Base-by-base conservation (phyloP, 345 rosid genomes). In the Salix arbutifolia region DNA sequence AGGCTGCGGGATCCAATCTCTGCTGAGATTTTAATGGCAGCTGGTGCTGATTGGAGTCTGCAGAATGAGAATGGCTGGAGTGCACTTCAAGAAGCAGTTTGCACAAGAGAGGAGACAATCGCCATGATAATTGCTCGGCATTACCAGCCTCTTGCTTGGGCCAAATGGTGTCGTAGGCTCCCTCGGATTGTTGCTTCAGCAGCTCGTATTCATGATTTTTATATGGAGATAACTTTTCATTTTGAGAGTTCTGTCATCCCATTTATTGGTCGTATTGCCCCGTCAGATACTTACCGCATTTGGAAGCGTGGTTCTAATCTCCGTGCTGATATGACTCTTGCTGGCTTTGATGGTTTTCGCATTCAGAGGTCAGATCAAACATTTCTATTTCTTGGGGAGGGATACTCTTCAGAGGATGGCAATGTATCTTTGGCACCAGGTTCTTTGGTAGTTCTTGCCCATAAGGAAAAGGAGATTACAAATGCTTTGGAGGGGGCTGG, bases 11-110 rank as follows among this genome's bases (percentile, higher is more conserved):
- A 96, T 25, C 93, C 89, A 4, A 77, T 82, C 19, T 88, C 97
- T 6, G 97, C 97, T 1, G 98, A 96, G 86, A 90, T 96, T 80
- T 70, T 96, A 79, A 92, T 94, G 98, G 83, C 90, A 0, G 93
- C 97, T 38, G 98, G 98, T 72, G 99, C 97, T 1, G 99, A 96
- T 84, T 94, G 98, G 99, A 94, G 97, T 77, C 87, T 96, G 76
- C 99, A 94, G 84, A 96, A 96, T 81, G 99, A 96, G 84, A 89
- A 93, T 79, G 99, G 99, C 48, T 96, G 99, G 99, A 96, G 97
- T 77, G 99, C 98, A 18, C 86, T 96, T 69, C 98, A 96, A 80
- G 99, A 96, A 88, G 98, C 99, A 0, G 97, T 96, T n/a, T 96
- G 99, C 83, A 90, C 94, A 30, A 87, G 97, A 73, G 99, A 96